phyloP scores from a whole-genome alignment of 768 basidiomycete genomes.

The Mycena metata region DNA sequence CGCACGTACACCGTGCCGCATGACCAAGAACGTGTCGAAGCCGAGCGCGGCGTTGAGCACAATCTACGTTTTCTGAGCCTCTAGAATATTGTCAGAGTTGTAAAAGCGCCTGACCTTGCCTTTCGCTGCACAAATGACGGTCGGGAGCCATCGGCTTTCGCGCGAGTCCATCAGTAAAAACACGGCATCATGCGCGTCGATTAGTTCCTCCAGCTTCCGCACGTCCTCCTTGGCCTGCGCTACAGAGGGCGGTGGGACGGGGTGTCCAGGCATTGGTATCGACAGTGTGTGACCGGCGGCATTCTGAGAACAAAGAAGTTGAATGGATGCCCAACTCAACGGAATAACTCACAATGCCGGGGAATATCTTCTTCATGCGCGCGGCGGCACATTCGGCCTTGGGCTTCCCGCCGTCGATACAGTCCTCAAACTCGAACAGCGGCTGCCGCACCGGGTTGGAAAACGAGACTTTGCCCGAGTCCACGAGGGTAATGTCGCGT shows the following conservation, averaged over 20 bases:
- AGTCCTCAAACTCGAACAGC: conserved; percentile 95
- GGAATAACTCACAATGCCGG: conserved; percentile 80
- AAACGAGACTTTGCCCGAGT: conserved; percentile 92
- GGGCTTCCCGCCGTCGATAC: conserved; percentile 90
- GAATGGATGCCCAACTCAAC: background rate
- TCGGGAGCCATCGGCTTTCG: conserved; percentile 97
- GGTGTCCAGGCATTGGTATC: conserved; percentile 99
- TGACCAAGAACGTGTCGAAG: conserved; percentile 96
- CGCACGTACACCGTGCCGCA: conserved; percentile 89
- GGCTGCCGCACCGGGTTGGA: conserved; percentile 99
- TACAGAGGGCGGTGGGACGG: conserved; percentile 72
- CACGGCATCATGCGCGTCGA: conserved; percentile 89
- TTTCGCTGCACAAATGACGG: conserved; percentile 86
- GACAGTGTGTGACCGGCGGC: conserved; percentile 82
- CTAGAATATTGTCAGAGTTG: background rate
- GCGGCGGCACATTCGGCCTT: conserved; percentile 95
- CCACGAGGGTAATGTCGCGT: conserved; percentile 91
- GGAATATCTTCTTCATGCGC: conserved; percentile 88
- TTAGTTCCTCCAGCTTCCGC: conserved; percentile 76
- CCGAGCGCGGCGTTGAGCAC: conserved; percentile 95
- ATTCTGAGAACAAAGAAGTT: conserved; percentile 64
- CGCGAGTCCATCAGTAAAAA: conserved; percentile 99
- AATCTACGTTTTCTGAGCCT: conserved; percentile 61
- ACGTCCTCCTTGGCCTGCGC: conserved; percentile 78
- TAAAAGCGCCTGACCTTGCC: conserved; percentile 70